Conservation (phyloP, 768 basidiomycete species). For the Boletus huronensis region DNA sequence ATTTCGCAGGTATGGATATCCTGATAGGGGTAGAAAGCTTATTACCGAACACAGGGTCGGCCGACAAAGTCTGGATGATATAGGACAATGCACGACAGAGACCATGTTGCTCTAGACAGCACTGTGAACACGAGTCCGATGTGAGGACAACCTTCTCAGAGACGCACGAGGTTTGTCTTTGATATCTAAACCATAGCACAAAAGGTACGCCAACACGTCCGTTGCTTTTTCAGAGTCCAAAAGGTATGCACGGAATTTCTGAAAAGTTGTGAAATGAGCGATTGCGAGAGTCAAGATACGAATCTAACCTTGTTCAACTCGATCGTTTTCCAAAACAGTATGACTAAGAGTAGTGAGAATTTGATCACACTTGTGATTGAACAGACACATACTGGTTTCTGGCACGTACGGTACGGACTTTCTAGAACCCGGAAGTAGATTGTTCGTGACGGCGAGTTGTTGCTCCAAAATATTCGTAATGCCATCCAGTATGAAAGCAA, state of each 20-base stretch:
- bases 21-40: conserved; percentile 64
- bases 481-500: conserved; percentile 78
- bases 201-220: conserved; percentile 73
- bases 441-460: conserved; percentile 69
- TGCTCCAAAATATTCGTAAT: conserved; percentile 65
- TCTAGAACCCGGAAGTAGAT: conserved; percentile 80
- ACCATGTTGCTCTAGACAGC: conserved; percentile 76
- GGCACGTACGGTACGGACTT: conserved; percentile 78
- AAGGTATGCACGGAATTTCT: conserved; percentile 89
- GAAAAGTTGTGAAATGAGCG: conserved; percentile 5
- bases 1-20: conserved; percentile 70
- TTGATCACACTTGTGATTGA: background rate
- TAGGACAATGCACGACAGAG: conserved; percentile 87
- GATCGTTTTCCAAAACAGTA: conserved; percentile 87
- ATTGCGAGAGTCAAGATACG: background rate
- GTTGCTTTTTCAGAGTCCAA: conserved; percentile 76
- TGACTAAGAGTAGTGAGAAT: conserved; percentile 44
- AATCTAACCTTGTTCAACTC: conserved; percentile 83
- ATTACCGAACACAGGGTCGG: conserved; percentile 74
- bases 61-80: conserved; percentile 86
- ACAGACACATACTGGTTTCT: conserved; percentile 64
- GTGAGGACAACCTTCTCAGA: background rate
- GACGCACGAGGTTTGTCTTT: conserved; percentile 89
- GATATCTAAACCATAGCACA: conserved; percentile 81
- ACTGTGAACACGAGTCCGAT: conserved; percentile 5